Evolutionary conservation across 2,329 filamentous ascomycete species (phyloP), one percentile per base, ranked within the genome.

Genomic region (Talaromyces sp.): DNA sequence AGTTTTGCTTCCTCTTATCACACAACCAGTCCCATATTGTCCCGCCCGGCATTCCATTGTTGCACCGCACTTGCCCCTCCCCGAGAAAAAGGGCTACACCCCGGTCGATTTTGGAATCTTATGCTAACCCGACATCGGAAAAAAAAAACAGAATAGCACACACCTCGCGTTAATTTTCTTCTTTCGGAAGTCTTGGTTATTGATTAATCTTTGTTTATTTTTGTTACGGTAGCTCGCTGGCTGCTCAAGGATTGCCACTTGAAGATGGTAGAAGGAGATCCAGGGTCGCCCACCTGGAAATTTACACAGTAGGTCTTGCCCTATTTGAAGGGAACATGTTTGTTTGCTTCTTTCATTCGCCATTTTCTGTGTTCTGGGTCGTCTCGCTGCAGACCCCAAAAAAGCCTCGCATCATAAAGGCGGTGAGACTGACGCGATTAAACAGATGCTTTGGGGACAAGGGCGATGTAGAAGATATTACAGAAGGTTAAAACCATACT

Each of bases 381-480:
- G 24, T 49, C 7, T 49, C 43, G 9, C 19, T 11, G 43, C 43
- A 13, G 43, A 13, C 19, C 19, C 43, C 24, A 26, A 13, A 26
- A 29, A 21, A 27, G 3, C 49, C n/a, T 52, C 27, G 13, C 49
- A 19, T 52, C 14, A 27, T 52, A 27, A 29, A 41, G 35, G 31
- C 27, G 31, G 46, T 26, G 14, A 57, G 26, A 53, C 63, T 68
- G 65, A 65, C 63, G 60, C 27, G 14, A 19, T 31, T 24, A 52
- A 19, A 43, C 72, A 98, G 93, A 82, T 98, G 95, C 83, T 99
- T 99, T 80, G 95, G 95, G 78, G 95, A 99, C 82, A 99, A 99
- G 81, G 95, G 95, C 70, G 95, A 99, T 81, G 93, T 99, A 68
- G 95, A 98, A 79, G 93, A 97, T 77, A 97, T 97, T 77, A 97